A percentile compares a stretch with the other conserved stretches of the same genome.
Evolutionary conservation across 768 basidiomycete species (phyloP).

Genomic region (Amanita fuliginea): DNA sequence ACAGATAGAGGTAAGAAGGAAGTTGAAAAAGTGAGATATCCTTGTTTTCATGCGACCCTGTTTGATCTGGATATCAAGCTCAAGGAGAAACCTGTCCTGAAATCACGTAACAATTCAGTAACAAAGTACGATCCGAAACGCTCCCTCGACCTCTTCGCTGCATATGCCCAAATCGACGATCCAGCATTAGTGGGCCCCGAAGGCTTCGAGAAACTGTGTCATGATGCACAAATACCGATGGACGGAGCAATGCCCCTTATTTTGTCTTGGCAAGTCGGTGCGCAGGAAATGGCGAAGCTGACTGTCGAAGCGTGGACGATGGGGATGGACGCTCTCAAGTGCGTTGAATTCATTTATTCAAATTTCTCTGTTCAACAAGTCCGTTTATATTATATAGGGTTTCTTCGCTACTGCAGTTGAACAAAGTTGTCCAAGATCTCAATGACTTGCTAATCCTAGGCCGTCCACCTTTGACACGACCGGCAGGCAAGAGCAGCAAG

Average conservation of each 20-base stretch:
- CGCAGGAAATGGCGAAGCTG: conserved; percentile 66
- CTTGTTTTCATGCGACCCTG: neutral
- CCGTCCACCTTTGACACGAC: conserved; percentile 29
- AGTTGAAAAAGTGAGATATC: conserved; percentile 13
- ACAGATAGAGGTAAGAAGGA: conserved; percentile 8
- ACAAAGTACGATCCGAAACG: conserved; percentile 24
- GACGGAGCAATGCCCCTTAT: conserved; percentile 66
- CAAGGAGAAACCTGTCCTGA: conserved; percentile 1
- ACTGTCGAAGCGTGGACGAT: conserved; percentile 60
- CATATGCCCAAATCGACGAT: conserved; percentile 48
- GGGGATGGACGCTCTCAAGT: conserved; percentile 33
- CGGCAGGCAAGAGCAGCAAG: conserved; percentile 16
- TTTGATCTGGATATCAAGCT: neutral
- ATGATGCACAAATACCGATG: conserved; percentile 57
- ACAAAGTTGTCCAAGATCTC: conserved; percentile 44
- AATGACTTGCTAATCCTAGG: conserved; percentile 49
- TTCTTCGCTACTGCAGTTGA: conserved; percentile 36
- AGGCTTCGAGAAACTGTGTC: conserved; percentile 63
- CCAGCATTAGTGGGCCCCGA: conserved; percentile 55
- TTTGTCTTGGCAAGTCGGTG: conserved; percentile 63
- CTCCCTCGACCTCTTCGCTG: conserved; percentile 45
- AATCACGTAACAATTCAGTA: conserved; percentile 10
- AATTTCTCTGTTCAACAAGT: neutral
- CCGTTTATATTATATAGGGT: conserved; percentile 16
- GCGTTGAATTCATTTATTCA: conserved; percentile 10